Percentiles rank a stretch among this genome's conserved stretches.
phyloP scores from a whole-genome alignment of 257 asterid genomes.

The Ilex asprella region DNA sequence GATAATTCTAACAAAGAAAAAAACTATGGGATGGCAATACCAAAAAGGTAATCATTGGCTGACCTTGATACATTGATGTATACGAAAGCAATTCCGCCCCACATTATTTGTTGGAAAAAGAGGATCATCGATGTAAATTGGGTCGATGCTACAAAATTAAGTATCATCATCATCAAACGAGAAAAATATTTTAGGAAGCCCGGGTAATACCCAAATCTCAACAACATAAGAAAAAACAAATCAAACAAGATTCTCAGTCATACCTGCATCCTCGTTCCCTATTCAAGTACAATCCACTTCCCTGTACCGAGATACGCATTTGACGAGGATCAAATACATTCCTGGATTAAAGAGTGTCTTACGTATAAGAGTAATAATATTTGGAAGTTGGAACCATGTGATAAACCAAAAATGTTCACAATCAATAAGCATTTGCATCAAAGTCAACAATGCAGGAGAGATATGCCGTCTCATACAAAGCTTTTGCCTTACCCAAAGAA shows the following conservation, averaged over 20 bases:
- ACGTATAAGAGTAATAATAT: not conserved
- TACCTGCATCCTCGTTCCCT: conserved; percentile 94
- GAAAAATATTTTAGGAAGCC: conserved; percentile 7
- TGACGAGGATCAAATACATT: conserved; percentile 98
- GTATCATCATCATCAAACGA: conserved; percentile 9
- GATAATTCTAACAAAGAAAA: too few relatives aligned
- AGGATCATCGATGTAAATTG: conserved; percentile 93
- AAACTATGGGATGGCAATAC: too few relatives aligned
- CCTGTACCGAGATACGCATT: conserved; percentile 93
- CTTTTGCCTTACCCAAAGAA: conserved; percentile 84
- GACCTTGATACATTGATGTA: conserved; percentile 99
- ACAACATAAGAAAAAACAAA: not conserved
- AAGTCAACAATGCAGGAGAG: too few relatives aligned
- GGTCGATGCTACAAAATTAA: conserved; percentile 74
- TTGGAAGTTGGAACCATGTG: not conserved
- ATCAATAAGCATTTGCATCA: not conserved
- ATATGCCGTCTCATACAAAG: not conserved
- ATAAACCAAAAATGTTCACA: not conserved
- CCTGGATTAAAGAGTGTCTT: conserved; percentile 39
- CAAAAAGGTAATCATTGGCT: conserved; percentile 1
- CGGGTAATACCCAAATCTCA: conserved; percentile 9
- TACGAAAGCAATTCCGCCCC: conserved; percentile 97
- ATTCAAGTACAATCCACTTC: conserved; percentile 84
- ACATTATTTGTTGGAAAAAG: conserved; percentile 84
- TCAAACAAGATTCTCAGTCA: conserved; percentile 4